Evolutionary conservation across 345 rosid species (phyloP).

Genomic region (Dipteronia sinensis): DNA sequence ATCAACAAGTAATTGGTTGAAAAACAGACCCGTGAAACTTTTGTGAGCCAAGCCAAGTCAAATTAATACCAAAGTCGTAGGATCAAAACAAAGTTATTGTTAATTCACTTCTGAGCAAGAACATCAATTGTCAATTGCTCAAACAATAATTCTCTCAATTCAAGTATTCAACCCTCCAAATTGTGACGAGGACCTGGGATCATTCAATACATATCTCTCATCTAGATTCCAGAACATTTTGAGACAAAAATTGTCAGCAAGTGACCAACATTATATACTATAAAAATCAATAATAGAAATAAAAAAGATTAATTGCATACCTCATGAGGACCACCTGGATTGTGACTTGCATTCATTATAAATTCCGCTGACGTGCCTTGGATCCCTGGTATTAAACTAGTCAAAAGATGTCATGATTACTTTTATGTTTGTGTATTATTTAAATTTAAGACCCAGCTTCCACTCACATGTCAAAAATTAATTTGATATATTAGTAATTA

Average conservation of each 20-base stretch:
- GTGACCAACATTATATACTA: neutral
- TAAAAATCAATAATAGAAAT: neutral
- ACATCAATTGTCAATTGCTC: too few relatives aligned
- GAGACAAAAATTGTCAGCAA: neutral
- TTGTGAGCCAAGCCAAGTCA: too few relatives aligned
- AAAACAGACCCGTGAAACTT: too few relatives aligned
- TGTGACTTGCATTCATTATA: conserved; percentile 98
- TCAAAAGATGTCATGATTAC: conserved; percentile 15
- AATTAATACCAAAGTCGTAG: too few relatives aligned
- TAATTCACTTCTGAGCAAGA: too few relatives aligned
- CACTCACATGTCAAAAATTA: neutral
- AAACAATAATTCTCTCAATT: conserved; percentile 1
- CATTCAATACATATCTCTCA: neutral
- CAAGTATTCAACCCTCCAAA: conserved; percentile 10
- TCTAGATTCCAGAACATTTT: neutral
- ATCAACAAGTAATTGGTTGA: too few relatives aligned
- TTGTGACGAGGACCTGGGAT: neutral
- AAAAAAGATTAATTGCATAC: conserved; percentile 30
- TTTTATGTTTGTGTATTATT: neutral
- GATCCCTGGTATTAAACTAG: conserved; percentile 69
- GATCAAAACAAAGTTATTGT: too few relatives aligned
- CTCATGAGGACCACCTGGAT: conserved; percentile 99
- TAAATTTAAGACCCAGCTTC: neutral
- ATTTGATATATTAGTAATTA: too few relatives aligned
- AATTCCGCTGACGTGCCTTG: conserved; percentile 81